Conservation (phyloP, 306 rosid genomes). For the Rubus idaeus region DNA sequence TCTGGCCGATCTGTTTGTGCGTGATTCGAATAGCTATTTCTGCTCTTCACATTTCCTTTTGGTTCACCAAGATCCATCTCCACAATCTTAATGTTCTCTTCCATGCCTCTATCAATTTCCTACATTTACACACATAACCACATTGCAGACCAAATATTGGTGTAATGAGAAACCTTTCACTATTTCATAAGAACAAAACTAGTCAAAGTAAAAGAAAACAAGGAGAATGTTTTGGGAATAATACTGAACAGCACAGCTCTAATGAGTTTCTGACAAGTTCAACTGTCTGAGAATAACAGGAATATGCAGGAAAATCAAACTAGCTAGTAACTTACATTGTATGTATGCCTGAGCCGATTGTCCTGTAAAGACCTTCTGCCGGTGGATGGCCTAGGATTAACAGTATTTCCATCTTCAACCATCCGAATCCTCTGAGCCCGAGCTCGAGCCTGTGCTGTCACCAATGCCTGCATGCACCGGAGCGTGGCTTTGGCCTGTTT, state of each 20-base stretch:
- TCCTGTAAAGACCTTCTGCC: slow-evolving; percentile 52
- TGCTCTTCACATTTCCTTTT: slow-evolving; percentile 42
- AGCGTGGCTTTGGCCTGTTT: slow-evolving; percentile 75
- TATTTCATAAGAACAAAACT: background rate
- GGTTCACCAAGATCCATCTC: slow-evolving; percentile 81
- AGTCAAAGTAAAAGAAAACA: background rate
- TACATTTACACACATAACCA: slow-evolving; percentile 24
- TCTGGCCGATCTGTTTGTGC: slow-evolving; percentile 33
- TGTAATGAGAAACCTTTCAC: background rate
- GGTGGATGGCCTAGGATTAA: slow-evolving; percentile 40
- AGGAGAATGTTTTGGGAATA: background rate
- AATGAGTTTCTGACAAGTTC: background rate
- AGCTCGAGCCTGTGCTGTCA: slow-evolving; percentile 89
- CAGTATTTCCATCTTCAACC: slow-evolving; percentile 43
- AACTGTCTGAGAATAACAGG: background rate
- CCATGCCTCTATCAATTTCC: slow-evolving; percentile 65
- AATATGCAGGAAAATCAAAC: background rate
- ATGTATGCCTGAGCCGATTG: slow-evolving; percentile 35
- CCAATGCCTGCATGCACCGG: slow-evolving; percentile 88
- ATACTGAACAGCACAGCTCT: background rate
- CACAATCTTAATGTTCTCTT: slow-evolving; percentile 86
- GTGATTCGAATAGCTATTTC: slow-evolving; percentile 49
- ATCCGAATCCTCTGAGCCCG: slow-evolving; percentile 69
- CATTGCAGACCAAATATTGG: background rate
- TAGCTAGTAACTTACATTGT: slow-evolving; percentile 39